phyloP scores from a whole-genome alignment of 1,284 basidiomycete genomes.

The Naganishia albida region DNA sequence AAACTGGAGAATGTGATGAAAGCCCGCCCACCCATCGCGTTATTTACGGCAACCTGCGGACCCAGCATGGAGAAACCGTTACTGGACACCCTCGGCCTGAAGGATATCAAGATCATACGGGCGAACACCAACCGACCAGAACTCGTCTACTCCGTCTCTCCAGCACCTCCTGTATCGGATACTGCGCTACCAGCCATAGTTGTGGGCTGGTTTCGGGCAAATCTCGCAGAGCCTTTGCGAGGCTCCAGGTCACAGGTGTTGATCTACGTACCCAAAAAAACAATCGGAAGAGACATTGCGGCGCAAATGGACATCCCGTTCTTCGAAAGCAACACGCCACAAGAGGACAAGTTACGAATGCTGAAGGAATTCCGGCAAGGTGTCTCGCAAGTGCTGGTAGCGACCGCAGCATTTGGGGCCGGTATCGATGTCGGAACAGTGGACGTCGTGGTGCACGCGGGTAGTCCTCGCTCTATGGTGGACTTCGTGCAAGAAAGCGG shows the following conservation, averaged over 20 bases:
- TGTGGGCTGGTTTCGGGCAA: background rate
- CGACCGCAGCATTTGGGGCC: slow-evolving; percentile 1
- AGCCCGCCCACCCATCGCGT: background rate
- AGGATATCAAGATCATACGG: background rate
- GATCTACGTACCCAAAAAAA: slow-evolving; percentile 1
- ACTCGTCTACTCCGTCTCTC: background rate
- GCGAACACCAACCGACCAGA: background rate
- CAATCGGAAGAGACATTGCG: background rate
- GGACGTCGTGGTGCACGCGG: background rate
- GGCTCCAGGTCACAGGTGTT: background rate
- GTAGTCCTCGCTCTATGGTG: background rate
- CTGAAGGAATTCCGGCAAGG: background rate
- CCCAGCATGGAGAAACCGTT: background rate
- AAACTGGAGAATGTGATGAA: background rate
- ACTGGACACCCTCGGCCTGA: background rate
- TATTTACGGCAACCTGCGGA: slow-evolving; percentile 2
- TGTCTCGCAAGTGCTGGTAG: background rate
- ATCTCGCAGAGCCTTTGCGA: background rate
- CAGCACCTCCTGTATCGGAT: background rate
- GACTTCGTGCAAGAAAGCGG: slow-evolving; percentile 3
- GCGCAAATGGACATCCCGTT: background rate
- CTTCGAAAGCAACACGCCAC: background rate
- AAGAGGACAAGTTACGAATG: background rate
- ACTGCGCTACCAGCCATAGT: background rate
- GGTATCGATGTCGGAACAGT: background rate